Evolutionary conservation across 495 filamentous ascomycete genomes (phyloP).

Genomic region (Podospora australis): DNA sequence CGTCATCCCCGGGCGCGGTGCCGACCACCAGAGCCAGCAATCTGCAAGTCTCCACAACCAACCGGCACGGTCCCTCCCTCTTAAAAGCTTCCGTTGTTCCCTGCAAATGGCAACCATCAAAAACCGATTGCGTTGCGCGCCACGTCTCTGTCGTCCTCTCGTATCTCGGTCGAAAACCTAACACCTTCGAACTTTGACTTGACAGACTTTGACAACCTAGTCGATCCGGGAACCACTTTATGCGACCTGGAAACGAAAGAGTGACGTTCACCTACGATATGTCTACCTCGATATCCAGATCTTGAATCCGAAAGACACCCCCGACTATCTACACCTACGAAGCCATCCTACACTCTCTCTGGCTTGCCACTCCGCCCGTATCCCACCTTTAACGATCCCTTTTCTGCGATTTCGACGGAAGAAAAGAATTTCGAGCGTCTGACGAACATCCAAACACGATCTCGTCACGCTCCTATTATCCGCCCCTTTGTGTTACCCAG

Average conservation of each 20-base stretch:
- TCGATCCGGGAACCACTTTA: background rate
- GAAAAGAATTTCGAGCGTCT: too few relatives aligned
- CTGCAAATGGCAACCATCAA: constrained; percentile 2
- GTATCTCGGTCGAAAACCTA: background rate
- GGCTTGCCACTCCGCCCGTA: too few relatives aligned
- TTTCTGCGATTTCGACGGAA: too few relatives aligned
- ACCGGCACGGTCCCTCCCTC: constrained; percentile 9
- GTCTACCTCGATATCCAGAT: background rate
- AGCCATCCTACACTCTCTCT: too few relatives aligned
- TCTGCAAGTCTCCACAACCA: constrained; percentile 7
- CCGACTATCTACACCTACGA: background rate
- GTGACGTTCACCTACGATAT: background rate
- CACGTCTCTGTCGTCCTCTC: background rate
- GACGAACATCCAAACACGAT: too few relatives aligned
- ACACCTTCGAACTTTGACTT: too few relatives aligned
- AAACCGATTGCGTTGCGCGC: background rate
- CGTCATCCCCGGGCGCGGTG: constrained; percentile 14
- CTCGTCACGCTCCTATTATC: background rate
- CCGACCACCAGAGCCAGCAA: constrained; percentile 3
- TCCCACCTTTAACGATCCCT: background rate
- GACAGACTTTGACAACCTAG: too few relatives aligned
- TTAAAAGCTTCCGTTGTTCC: constrained; percentile 5
- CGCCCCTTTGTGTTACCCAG: background rate
- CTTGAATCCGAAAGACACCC: background rate
- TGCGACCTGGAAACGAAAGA: constrained; percentile 1